A percentile compares a stretch with the other conserved stretches of the same genome.
Evolutionary conservation across 371 early-diverging fungal species (phyloP).

Genomic region (Mortierella sp.): DNA sequence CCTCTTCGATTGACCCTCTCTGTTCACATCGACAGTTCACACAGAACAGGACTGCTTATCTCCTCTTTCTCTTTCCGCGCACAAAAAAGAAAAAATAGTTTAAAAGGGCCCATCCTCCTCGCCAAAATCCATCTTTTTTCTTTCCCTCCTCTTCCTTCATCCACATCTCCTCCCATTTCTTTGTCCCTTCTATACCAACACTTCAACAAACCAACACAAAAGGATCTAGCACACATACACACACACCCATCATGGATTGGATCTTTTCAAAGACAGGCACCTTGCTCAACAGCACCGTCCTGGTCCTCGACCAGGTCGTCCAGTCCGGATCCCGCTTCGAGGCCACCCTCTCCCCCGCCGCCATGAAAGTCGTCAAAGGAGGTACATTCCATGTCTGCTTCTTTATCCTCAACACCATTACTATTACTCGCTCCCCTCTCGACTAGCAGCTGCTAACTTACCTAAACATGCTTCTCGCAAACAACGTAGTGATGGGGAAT

Average conservation of each 20-base stretch:
- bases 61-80: too few relatives aligned
- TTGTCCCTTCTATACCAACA: not conserved
- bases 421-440: not conserved
- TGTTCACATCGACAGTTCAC: too few relatives aligned
- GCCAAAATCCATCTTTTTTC: not conserved
- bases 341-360: constrained; percentile 47
- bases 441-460: not conserved
- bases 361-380: constrained; percentile 49
- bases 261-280: constrained; percentile 38
- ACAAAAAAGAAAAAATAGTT: too few relatives aligned
- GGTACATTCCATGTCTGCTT: constrained; percentile 9
- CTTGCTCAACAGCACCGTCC: constrained; percentile 47
- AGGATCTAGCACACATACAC: not conserved
- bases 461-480: not conserved
- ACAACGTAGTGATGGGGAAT: constrained; percentile 45
- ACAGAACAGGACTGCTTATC: not conserved
- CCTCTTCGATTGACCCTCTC: not conserved
- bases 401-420: not conserved
- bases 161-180: not conserved
- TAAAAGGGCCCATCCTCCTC: not conserved
- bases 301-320: constrained; percentile 47
- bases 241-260: constrained; percentile 43
- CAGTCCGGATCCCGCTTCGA: constrained; percentile 43
- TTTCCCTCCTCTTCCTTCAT: not conserved
- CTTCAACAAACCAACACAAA: not conserved